phyloP scores from a whole-genome alignment of 1,139 yeast species.

The Diutina siamensis region DNA sequence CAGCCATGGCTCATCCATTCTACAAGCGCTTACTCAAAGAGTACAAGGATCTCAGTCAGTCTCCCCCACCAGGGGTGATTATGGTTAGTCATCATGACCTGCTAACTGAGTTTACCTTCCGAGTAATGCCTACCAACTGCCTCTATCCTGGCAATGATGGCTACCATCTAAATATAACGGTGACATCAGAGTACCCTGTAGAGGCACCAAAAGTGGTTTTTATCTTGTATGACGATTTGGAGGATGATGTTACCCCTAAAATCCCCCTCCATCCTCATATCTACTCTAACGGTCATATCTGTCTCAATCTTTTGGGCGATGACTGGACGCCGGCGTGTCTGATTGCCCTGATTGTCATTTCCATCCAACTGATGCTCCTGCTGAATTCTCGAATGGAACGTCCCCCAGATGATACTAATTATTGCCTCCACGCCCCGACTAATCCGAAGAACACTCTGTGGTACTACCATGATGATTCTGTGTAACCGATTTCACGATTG shows the following conservation, averaged over 20 bases:
- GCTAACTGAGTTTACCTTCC: constrained; percentile 16
- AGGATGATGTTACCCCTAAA: background rate
- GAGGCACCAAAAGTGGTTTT: constrained; percentile 54
- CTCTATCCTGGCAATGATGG: constrained; percentile 16
- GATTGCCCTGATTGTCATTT: constrained; percentile 39
- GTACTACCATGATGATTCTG: constrained; percentile 44
- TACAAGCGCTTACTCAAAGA: constrained; percentile 34
- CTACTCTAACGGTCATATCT: constrained; percentile 65
- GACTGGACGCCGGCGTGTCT: constrained; percentile 70
- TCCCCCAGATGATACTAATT: constrained; percentile 44
- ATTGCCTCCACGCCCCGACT: constrained; percentile 40
- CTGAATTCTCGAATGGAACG: constrained; percentile 33
- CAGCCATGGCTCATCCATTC: constrained; percentile 18
- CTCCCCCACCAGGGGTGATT: constrained; percentile 19
- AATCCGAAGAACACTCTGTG: constrained; percentile 44
- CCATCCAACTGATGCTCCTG: constrained; percentile 55
- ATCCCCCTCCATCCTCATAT: constrained; percentile 66
- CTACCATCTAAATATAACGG: constrained; percentile 23
- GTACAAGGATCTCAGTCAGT: constrained; percentile 15
- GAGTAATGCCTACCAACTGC: constrained; percentile 14
- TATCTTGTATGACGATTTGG: constrained; percentile 11
- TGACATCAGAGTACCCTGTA: constrained; percentile 47
- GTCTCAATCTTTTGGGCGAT: constrained; percentile 49
- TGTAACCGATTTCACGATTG: no score
- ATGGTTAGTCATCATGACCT: constrained; percentile 16